Evolutionary conservation across 208 protist genomes (phyloP), one percentile per base, ranked within the genome.

Genomic region (Acanthamoeba sp.): DNA sequence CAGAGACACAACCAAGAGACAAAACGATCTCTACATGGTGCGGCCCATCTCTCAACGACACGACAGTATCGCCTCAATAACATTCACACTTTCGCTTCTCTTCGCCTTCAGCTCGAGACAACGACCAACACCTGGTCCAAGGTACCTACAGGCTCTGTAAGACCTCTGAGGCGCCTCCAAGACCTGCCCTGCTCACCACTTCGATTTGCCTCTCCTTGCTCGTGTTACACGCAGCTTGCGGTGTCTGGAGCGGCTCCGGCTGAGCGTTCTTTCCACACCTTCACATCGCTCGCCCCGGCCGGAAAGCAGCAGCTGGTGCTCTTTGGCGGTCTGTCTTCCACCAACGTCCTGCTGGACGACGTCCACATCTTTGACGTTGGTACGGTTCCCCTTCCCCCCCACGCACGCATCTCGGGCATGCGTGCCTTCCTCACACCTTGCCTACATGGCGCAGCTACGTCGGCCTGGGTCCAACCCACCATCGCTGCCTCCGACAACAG

Each of bases 1-100:
- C 22, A 22, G 78, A 20, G 78, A 87, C 78, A 87, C 78, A 0
- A 57, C 36, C 42, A 50, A 59, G 38, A 48, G 78, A 9, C 78
- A 87, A 55, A 87, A 87, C 78, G 78, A 87, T 38, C 78, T 87
- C 29, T 59, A 87, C 29, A 40, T 87, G 78, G 78, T 87, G 29
- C 42, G 78, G n/a, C n/a, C n/a, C n/a, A n/a, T 73, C 64, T 73
- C 64, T 36, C 6, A 73, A 73, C 29, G 38, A 9, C 42, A 84
- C 10, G 73, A 9, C 12, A 45, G 14, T 29, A 84, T 38, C 18
- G 6, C 6, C 36, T 12, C n/a, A 42, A 50, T 20, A 2, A 27
- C 10, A 12, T 55, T 20, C 2, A 32, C 18, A 7, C 27, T 4
- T 87, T 12, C 18, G 52, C 12, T 24, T 84, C n/a, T 59, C 40